phyloP scores from a whole-genome alignment of 768 basidiomycete species.

The Tricholomella constricta region DNA sequence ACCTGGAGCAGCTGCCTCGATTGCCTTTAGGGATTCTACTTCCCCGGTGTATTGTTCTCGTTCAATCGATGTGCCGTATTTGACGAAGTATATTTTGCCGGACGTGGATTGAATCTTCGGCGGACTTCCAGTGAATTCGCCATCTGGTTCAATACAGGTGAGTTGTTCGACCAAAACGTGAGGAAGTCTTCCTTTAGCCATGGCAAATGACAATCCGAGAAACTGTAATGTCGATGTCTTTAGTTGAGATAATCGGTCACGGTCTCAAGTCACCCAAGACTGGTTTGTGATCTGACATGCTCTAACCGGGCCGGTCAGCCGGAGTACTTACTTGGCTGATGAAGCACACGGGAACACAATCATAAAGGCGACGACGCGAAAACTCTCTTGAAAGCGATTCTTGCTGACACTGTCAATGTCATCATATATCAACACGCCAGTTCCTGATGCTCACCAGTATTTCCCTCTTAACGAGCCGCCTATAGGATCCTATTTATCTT shows the following conservation, averaged over 20 bases:
- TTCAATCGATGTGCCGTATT: constrained; percentile 53
- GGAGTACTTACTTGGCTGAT: no score
- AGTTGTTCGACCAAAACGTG: constrained; percentile 45
- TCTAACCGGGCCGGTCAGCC: no score
- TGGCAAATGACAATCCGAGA: not conserved
- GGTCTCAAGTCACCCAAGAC: no score
- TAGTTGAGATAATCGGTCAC: no score
- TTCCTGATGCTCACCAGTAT: constrained; percentile 53
- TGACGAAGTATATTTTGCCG: constrained; percentile 63
- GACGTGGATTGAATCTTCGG: constrained; percentile 58
- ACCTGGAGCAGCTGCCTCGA: constrained; percentile 65
- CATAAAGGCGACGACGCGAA: no score
- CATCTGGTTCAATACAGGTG: constrained; percentile 49
- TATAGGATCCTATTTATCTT: constrained; percentile 42
- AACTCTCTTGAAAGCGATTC: no score
- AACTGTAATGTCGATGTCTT: no score
- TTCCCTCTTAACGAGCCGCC: constrained; percentile 61
- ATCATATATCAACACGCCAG: constrained; percentile 44
- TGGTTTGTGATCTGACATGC: no score
- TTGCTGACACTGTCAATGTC: constrained; percentile 10
- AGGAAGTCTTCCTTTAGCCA: constrained; percentile 22
- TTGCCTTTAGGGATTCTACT: constrained; percentile 65
- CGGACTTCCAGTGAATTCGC: constrained; percentile 44
- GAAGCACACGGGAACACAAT: not conserved
- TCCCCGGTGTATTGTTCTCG: constrained; percentile 71